Conservation (phyloP, 208 protist species). For the Acanthamoeba royreba region DNA sequence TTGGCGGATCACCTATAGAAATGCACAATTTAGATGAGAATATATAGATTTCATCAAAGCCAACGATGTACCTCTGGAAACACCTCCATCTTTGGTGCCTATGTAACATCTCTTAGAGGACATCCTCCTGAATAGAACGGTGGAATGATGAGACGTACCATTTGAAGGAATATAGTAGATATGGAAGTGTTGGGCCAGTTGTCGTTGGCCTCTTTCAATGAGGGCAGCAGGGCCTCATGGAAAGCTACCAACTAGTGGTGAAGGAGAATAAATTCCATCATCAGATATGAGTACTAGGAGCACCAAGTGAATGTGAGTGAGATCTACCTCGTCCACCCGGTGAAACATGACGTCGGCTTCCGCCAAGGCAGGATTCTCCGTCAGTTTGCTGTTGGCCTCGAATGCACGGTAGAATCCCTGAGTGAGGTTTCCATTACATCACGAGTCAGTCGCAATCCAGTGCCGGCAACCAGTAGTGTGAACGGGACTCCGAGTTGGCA, state of each 20-base stretch:
- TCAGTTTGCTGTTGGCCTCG: background rate
- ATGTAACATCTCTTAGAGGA: no score
- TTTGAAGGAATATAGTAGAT: background rate
- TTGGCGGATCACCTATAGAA: background rate
- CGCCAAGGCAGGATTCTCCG: background rate
- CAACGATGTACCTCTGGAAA: no score
- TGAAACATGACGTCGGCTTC: background rate
- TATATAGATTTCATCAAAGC: no score
- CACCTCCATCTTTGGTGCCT: background rate
- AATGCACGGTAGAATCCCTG: background rate
- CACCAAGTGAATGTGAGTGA: background rate
- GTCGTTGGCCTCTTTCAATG: background rate
- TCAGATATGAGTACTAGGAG: no score
- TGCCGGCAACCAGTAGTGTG: no score
- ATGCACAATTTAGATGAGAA: no score
- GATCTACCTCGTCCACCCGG: background rate
- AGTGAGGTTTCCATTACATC: no score
- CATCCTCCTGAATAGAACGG: no score
- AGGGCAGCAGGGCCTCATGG: background rate
- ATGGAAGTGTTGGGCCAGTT: background rate
- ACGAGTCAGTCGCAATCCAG: no score
- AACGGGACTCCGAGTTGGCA: no score
- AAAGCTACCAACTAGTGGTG: background rate
- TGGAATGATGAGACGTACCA: background rate
- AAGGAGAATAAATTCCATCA: no score